Evolutionary conservation across 176 grass and related monocot genomes (phyloP).

Genomic region (Triticum monococcum): DNA sequence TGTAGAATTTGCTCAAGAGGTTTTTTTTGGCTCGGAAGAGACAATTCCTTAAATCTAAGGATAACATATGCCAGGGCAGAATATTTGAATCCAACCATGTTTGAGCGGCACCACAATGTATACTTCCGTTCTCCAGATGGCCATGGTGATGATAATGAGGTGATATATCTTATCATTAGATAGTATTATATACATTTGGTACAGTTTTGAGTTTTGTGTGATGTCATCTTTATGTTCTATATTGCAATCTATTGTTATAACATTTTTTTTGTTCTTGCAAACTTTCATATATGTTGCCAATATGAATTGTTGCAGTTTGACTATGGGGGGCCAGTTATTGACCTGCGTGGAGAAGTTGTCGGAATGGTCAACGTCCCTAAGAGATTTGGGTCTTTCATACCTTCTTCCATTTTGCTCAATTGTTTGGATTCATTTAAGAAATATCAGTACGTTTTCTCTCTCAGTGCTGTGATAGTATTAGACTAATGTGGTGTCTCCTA

Average conservation of each 20-base stretch:
- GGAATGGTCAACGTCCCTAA: neutral
- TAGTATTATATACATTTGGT: neutral
- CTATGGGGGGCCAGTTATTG: neutral
- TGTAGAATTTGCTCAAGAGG: neutral
- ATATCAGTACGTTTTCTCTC: neutral
- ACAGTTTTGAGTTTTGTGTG: neutral
- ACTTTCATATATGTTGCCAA: too few species aligned
- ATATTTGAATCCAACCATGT: neutral
- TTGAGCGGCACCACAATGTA: neutral
- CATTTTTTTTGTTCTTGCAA: too few species aligned
- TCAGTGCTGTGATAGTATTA: neutral
- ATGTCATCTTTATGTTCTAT: neutral
- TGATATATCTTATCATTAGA: too few species aligned
- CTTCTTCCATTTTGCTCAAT: slow-evolving; percentile 3
- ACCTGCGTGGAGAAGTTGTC: neutral
- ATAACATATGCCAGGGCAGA: neutral
- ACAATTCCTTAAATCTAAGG: neutral
- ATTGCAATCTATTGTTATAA: too few species aligned
- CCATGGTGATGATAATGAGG: neutral
- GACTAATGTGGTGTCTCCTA: neutral
- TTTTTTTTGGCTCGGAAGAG: neutral
- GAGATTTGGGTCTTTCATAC: neutral
- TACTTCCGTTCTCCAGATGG: neutral
- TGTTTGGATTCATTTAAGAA: neutral
- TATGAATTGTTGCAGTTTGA: neutral